phyloP scores from a whole-genome alignment of 306 rosid genomes.

The Quercus gilva region DNA sequence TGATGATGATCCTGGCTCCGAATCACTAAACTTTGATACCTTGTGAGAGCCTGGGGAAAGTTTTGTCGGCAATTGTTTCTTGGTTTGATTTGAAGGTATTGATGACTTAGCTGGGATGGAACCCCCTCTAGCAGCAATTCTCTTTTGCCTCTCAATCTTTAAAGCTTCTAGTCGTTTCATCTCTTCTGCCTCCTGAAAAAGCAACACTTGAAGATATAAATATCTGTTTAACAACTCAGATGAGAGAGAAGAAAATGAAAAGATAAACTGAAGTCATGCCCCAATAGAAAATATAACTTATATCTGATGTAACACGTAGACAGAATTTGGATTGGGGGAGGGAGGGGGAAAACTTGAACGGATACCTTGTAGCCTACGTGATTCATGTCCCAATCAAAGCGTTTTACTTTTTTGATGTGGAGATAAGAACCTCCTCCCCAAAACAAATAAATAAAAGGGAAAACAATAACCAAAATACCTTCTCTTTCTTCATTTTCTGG shows the following conservation, averaged over 20 bases:
- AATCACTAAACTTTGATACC: slow-evolving; percentile 89
- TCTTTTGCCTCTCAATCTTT: slow-evolving; percentile 91
- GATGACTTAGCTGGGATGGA: slow-evolving; percentile 44
- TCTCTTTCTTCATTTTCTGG: slow-evolving; percentile 95
- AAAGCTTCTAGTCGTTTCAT: slow-evolving; percentile 78
- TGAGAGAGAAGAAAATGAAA: background rate
- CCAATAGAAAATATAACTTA: background rate
- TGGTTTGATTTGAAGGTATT: slow-evolving; percentile 46
- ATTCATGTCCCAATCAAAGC: background rate
- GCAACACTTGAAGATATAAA: slow-evolving; percentile 2
- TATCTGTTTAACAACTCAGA: slow-evolving; percentile 19
- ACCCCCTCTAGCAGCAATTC: slow-evolving; percentile 84
- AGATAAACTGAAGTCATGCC: background rate
- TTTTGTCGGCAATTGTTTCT: slow-evolving; percentile 62
- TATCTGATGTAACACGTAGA: background rate
- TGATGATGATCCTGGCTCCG: slow-evolving; percentile 79
- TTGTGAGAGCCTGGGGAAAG: slow-evolving; percentile 64
- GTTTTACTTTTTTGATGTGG: background rate
- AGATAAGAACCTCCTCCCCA: background rate
- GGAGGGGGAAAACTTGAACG: background rate
- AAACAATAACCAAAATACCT: slow-evolving; percentile 46
- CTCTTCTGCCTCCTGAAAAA: slow-evolving; percentile 74
- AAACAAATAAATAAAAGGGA: background rate
- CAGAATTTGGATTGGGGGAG: no score
- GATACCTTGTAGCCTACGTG: background rate